Evolutionary conservation across 768 basidiomycete species (phyloP), one percentile per base, ranked within the genome.

Genomic region (Suillus fuscotomentosus): DNA sequence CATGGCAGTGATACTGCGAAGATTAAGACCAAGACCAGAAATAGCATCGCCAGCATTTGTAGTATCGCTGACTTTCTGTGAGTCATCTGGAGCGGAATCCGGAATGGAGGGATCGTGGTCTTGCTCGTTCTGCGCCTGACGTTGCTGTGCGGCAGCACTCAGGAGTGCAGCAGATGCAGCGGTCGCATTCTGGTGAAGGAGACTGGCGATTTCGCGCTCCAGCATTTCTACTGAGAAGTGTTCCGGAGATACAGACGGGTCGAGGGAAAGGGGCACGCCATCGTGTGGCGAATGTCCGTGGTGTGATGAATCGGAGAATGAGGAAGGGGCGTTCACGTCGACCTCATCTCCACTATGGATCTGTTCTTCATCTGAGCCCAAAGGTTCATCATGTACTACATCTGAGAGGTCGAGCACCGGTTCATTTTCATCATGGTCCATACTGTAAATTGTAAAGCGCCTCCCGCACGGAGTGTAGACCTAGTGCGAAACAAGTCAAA

Each of bases 301-400:
- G 62, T 68, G 64, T 22, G 66, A 34, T 31, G 71, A 63, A 64
- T 48, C 56, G 50, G 68, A 56, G 62, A 73, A 68, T 60, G 77
- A 31, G 67, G 66, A 75, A 61, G 62, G 75, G 69, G 45, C 75
- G 70, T 60, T 72, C 67, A 67, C 78, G 69, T 70, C 73, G 64
- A 68, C 72, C 41, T 64, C 69, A 70, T 60, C 77, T 47, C 67
- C 61, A 20, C 71, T 63, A 34, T 69, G 70, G 77, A 78, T 67
- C 54, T 75, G 66, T 51, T 79, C 78, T 54, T 79, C 77, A 67
- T 87, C 86, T 69, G 89, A 84, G 73, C 82, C 86, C 27, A 91
- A 83, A 38, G 88, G 83, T 63, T 91, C 89, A 73, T 92, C 91
- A 75, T 92, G 89, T 53, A 93, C 90, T 76, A 93, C 91, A 77